Base-by-base conservation (phyloP, 495 filamentous ascomycete genomes). In the Polyplosphaeria fusca region DNA sequence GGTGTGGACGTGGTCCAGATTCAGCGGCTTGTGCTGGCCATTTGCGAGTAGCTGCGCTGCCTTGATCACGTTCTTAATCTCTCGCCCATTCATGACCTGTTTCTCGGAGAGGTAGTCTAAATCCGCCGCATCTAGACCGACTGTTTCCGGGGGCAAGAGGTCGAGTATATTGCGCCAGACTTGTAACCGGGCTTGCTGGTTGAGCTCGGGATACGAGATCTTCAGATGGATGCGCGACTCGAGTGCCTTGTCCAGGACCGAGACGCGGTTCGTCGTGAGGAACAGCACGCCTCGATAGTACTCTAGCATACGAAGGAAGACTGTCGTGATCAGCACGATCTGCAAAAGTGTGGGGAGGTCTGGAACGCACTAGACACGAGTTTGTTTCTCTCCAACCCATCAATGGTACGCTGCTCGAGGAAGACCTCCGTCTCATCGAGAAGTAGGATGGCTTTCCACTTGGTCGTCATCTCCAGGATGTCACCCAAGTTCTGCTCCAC, bases 361-460 rank as follows among this genome's bases (percentile, higher is more conserved):
- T 26, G 11, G 25, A 27, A 18, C 26, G 47, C 41, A 61, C 58
- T 73, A 3, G 60, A 65, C 30, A 73, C 69, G 9, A 71, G 63
- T 60, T 71, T 67, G 51, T 71, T 73, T 5, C 70, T 64, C 55
- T 70, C 67, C 4, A 71, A 55, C 25, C 67, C 63, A 37, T 70
- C 64, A 5, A 64, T 63, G 1, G 53, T 58, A 12, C 68, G 67
- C 49, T 65, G 52, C 67, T 84, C 79, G 22, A 87, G 74, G 73
- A 85, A 86, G 9, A 86, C 80, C 52, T 88, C 85, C 20, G 79
- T 80, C 67, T 88, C 84, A 48, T 87, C 85, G 1, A 88, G 72
- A 0, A 83, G 68, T 0, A 81, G 63, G 43, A 80, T 69, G 12
- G 73, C 72, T 60, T 71, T 68, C 70, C 70, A 73, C 18, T 62